Base-by-base conservation (phyloP, 768 basidiomycete species). In the Mycena alexandri region DNA sequence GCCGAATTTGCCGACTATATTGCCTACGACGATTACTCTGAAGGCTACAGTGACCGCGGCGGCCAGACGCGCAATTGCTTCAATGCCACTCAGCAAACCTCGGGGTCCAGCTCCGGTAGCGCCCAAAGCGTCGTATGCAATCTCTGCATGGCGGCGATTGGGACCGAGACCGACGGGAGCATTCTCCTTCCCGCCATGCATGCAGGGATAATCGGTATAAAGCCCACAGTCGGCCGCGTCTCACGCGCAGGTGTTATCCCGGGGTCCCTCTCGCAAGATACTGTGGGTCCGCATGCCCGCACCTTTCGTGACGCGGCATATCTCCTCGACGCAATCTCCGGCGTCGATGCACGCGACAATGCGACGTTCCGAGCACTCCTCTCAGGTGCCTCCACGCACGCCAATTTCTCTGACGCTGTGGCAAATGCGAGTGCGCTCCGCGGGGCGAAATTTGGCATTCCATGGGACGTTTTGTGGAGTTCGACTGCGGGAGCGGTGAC, bases 231-330 rank as follows among this genome's bases (percentile, higher is more conserved):
- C 21, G 89, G 88, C 0, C 74, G 88, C 36, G 87, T 86, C 8
- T 89, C 87, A 13, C 80, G 87, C 17, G 85, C 86, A 17, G 88
- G 87, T 73, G 88, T 89, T 2, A 77, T 89, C 41, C 89, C 89
- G 2, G 86, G 87, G 6, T 87, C 86, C 0, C 75, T 77, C 19
- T 82, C 87, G 66, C 87, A 87, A 74, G 89, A 90, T 67, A 84
- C 87, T 1, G 81, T 89, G 6, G 88, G 88, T 0, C 63, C 63
- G 8, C 63, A 51, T 33, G 63, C 56, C 2, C 48, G 56, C 19
- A 58, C 56, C 5, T 57, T 65, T 41, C 55, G 55, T 21, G 48
- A 53, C 33, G 56, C 63, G 13, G 56, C 63, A 2, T 63, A 63
- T 17, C 50, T 63, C 24, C 54, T 63, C 24, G 62, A 63, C 62